phyloP scores from a whole-genome alignment of 306 rosid species.

The Arachis stenosperma region DNA sequence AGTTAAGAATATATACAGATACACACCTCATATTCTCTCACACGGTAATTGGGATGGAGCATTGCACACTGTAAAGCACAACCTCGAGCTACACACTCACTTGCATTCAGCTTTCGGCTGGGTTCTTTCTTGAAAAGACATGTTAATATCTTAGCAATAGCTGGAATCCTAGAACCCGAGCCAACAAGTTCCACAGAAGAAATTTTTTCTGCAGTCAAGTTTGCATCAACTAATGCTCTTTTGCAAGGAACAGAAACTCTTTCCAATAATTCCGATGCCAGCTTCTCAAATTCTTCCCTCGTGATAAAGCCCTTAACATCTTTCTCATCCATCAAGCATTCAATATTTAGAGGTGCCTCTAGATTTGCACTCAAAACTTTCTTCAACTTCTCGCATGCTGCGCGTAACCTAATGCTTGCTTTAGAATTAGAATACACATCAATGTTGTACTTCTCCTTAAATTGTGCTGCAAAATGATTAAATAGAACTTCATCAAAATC shows the following conservation, averaged over 20 bases:
- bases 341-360: slow-evolving; percentile 93
- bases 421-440: slow-evolving; percentile 77
- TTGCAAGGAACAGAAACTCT: slow-evolving; percentile 73
- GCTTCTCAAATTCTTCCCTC: slow-evolving; percentile 92
- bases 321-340: slow-evolving; percentile 98
- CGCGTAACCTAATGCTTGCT: slow-evolving; percentile 76
- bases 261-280: slow-evolving; percentile 68
- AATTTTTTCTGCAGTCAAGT: slow-evolving; percentile 61
- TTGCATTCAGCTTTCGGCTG: slow-evolving; percentile 84
- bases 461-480: slow-evolving; percentile 73
- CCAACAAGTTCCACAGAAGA: slow-evolving; percentile 93
- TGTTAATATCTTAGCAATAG: slow-evolving; percentile 63
- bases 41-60: slow-evolving; percentile 88
- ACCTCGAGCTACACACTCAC: slow-evolving; percentile 99
- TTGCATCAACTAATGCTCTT: slow-evolving; percentile 70
- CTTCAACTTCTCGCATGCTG: slow-evolving; percentile 94
- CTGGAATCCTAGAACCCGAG: slow-evolving; percentile 96
- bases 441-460: slow-evolving; percentile 72
- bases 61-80: slow-evolving; percentile 98
- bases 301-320: slow-evolving; percentile 90
- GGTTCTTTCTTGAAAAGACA: slow-evolving; percentile 77
- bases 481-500: slow-evolving; percentile 93
- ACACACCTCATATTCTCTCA: slow-evolving; percentile 93
- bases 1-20: slow-evolving; percentile 35
- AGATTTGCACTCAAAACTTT: slow-evolving; percentile 94